phyloP scores from a whole-genome alignment of 768 basidiomycete species.

The Phallus indusiatus region DNA sequence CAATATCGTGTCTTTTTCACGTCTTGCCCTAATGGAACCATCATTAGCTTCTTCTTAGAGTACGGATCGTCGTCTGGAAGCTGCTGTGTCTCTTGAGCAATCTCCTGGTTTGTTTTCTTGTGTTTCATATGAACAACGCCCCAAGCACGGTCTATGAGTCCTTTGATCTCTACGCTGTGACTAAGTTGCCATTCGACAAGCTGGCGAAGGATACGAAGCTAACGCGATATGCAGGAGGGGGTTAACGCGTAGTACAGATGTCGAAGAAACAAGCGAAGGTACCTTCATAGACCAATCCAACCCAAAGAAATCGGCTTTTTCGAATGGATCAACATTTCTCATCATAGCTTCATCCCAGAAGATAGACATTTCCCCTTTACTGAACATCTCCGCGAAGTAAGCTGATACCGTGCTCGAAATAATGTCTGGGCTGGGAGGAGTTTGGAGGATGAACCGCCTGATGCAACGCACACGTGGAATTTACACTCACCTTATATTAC shows the following conservation, averaged over 20 bases:
- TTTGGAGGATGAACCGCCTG: slow-evolving; percentile 22
- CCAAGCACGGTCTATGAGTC: slow-evolving; percentile 74
- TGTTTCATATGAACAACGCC: slow-evolving; percentile 77
- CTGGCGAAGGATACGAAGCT: slow-evolving; percentile 79
- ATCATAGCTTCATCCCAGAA: slow-evolving; percentile 70
- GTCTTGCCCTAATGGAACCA: slow-evolving; percentile 73
- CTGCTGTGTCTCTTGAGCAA: slow-evolving; percentile 28
- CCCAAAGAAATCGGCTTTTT: slow-evolving; percentile 61
- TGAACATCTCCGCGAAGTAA: slow-evolving; percentile 31
- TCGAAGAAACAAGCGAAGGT: slow-evolving; percentile 25
- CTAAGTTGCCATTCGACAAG: slow-evolving; percentile 77
- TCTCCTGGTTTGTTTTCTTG: slow-evolving; percentile 63
- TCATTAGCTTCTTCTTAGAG: slow-evolving; percentile 54
- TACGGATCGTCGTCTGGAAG: slow-evolving; percentile 48
- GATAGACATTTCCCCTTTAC: slow-evolving; percentile 47
- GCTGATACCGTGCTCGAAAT: slow-evolving; percentile 66
- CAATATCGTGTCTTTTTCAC: slow-evolving; percentile 69
- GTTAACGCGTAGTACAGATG: slow-evolving; percentile 13
- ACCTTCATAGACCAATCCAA: slow-evolving; percentile 82
- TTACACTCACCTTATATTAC: slow-evolving; percentile 73
- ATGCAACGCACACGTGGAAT: slow-evolving; percentile 13
- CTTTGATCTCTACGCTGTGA: slow-evolving; percentile 61
- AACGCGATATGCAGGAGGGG: slow-evolving; percentile 12
- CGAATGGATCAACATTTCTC: slow-evolving; percentile 68
- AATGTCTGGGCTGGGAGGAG: slow-evolving; percentile 57